Conservation (phyloP, 495 filamentous ascomycete genomes). For the Penicillium paradoxum region DNA sequence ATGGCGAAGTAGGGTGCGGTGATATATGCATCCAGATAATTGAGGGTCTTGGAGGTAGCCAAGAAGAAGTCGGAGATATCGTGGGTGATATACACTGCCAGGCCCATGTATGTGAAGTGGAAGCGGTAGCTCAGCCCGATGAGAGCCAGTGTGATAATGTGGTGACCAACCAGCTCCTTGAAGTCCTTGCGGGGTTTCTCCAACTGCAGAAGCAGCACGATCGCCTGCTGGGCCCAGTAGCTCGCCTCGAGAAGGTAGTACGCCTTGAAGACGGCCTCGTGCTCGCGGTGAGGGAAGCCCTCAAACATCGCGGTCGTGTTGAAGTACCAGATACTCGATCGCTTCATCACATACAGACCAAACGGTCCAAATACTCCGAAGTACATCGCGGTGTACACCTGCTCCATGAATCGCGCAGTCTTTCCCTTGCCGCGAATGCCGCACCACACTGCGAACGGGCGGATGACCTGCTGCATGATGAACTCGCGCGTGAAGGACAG, state of each 20-base stretch:
- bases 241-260: constrained; percentile 95
- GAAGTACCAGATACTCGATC: constrained; percentile 96
- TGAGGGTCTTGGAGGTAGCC: constrained; percentile 89
- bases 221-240: constrained; percentile 94
- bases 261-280: constrained; percentile 85
- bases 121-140: constrained; percentile 91
- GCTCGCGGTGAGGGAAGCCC: constrained; percentile 79
- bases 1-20: constrained; percentile 76
- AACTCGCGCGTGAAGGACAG: constrained; percentile 94
- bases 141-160: constrained; percentile 85
- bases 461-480: constrained; percentile 88
- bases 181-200: constrained; percentile 97
- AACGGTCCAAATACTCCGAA: constrained; percentile 80
- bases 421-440: constrained; percentile 74
- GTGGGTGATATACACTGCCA: constrained; percentile 95
- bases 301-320: constrained; percentile 90
- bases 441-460: constrained; percentile 64
- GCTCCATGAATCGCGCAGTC: constrained; percentile 93
- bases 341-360: constrained; percentile 88
- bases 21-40: constrained; percentile 78
- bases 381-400: constrained; percentile 95
- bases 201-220: constrained; percentile 81
- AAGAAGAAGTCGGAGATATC: constrained; percentile 97
- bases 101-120: constrained; percentile 97
- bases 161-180: constrained; percentile 89